These are phyloP conservation scores for Coccomyxa subellipsoidea DNA, from an alignment of 163 green algal genomes.

Conservation along the genomic window DNA sequence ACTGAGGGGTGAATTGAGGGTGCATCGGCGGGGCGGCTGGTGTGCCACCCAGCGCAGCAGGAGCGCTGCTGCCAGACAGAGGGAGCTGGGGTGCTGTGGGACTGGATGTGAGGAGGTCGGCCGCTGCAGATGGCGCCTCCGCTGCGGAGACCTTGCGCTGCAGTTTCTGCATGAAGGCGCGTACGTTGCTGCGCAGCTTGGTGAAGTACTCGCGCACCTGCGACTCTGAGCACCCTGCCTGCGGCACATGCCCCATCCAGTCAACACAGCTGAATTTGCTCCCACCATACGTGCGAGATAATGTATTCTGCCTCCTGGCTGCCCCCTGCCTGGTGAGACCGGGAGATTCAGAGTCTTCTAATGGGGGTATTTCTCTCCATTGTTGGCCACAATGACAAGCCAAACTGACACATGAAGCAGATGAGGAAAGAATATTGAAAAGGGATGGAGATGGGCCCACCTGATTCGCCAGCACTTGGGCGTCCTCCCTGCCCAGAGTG, in stretches of 20 bases:
- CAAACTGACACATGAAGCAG: too few relatives aligned
- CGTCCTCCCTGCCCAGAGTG: background rate
- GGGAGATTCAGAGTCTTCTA: too few relatives aligned
- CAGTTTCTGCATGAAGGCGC: background rate
- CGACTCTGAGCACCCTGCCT: background rate
- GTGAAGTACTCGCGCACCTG: slow-evolving; percentile 9
- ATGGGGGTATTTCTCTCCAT: too few relatives aligned
- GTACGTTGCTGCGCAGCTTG: background rate
- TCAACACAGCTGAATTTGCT: too few relatives aligned
- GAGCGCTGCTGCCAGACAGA: background rate
- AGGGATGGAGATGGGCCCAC: background rate
- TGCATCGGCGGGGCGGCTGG: background rate
- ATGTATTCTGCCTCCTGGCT: too few relatives aligned
- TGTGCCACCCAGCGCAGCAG: background rate
- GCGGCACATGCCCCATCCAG: background rate
- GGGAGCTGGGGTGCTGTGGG: background rate
- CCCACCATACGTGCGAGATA: too few relatives aligned
- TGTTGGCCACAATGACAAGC: too few relatives aligned
- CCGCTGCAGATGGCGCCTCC: background rate
- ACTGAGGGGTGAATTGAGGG: background rate
- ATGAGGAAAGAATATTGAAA: too few relatives aligned
- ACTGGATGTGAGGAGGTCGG: background rate
- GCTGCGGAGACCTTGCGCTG: background rate
- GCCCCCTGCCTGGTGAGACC: too few relatives aligned
- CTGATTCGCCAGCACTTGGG: background rate